These are phyloP conservation scores for Harringtonia lauricola DNA, from an alignment of 2,329 filamentous ascomycete species.

Conservation along the genomic window DNA sequence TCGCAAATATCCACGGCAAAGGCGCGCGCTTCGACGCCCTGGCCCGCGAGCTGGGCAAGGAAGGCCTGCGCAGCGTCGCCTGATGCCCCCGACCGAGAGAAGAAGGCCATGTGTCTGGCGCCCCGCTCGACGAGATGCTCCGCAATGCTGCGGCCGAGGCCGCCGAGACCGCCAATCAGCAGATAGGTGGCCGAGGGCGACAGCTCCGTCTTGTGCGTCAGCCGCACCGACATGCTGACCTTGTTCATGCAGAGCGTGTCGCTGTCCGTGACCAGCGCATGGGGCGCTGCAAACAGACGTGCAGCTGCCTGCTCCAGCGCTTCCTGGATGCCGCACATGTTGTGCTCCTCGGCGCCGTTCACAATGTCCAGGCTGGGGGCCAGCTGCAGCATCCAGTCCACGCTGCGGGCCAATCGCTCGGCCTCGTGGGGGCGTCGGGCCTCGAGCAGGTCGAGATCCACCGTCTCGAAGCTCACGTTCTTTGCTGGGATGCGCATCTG, in stretches of 20 bases:
- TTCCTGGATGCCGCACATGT: slow-evolving; percentile 4
- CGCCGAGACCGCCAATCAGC: slow-evolving; percentile 44
- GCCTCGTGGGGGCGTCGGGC: slow-evolving; percentile 1
- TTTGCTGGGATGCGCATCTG: slow-evolving; percentile 1
- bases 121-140: slow-evolving; percentile 41
- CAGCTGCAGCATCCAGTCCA: slow-evolving; percentile 6
- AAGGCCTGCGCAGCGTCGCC: slow-evolving; percentile 18
- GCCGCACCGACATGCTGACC: slow-evolving; percentile 1
- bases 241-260: background rate
- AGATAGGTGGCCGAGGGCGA: slow-evolving; percentile 32
- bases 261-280: slow-evolving; percentile 1
- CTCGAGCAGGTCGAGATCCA: slow-evolving; percentile 12
- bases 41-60: slow-evolving; percentile 19
- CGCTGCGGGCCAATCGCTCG: slow-evolving; percentile 2
- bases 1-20: slow-evolving; percentile 33
- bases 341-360: background rate
- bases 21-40: slow-evolving; percentile 22
- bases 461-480: slow-evolving; percentile 13
- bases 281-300: background rate
- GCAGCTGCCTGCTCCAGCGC: background rate
- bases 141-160: slow-evolving; percentile 42
- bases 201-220: background rate
- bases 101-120: slow-evolving; percentile 37
- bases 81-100: slow-evolving; percentile 36
- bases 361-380: slow-evolving; percentile 1